Base-by-base conservation (phyloP, 2,329 filamentous ascomycete species). In the Nemania abortiva region DNA sequence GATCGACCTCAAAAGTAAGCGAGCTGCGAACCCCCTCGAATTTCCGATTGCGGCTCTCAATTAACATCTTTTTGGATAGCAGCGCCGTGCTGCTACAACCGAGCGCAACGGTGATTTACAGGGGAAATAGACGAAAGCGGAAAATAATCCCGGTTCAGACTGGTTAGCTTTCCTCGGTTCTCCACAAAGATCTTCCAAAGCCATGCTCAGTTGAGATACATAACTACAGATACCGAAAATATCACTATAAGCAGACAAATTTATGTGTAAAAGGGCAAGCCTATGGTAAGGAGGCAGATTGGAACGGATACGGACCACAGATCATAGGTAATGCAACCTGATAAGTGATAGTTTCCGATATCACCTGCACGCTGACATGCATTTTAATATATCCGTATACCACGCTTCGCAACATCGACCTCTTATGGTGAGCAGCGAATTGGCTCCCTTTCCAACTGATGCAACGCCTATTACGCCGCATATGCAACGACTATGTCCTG, bases 21-120 rank as follows among this genome's bases (percentile, higher is more conserved):
- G 67, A 70, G 59, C 63, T 70, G 52, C 49, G 55, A 27, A 45
- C 47, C 62, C 66, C 65, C 69, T 70, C 42, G 54, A 66, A 70
- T 70, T 60, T 65, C 66, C 65, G 58, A 39, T 47, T 62, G 34
- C 56, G 45, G 60, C 56, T 57, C 31, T n/a, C 52, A 57, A 55
- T 60, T 22, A 2, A 27, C 20, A 20, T 45, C 45, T 45, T 58
- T 59, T 63, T 49, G 60, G 68, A 62, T 10, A 54, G 18, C 57
- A 50, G 42, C 54, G 52, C 61, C 65, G 29, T 63, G 9, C n/a
- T 20, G n/a, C 15, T 10, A 37, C 47, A 60, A 15, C 52, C 56
- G 45, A 63, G 55, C 7, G 20, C 31, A 45, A 47, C 53, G 27
- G 27, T n/a, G 39, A 42, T 47, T 22, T 22, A 63, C 31, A 39